phyloP scores from a whole-genome alignment of 768 basidiomycete genomes.

The Termitomyces sp. region DNA sequence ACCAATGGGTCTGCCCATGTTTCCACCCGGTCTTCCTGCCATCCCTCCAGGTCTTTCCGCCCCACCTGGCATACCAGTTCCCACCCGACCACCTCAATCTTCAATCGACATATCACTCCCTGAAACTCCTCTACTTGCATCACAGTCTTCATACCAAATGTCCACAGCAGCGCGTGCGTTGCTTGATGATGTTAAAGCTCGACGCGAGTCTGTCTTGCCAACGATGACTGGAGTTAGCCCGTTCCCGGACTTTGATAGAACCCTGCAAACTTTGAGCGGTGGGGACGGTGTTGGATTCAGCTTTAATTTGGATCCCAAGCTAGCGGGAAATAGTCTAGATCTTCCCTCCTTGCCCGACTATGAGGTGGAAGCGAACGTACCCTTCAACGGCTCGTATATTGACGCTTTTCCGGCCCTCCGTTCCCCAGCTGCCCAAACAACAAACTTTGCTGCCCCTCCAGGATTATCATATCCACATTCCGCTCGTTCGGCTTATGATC shows the following conservation, averaged over 20 bases:
- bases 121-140: constrained; percentile 45
- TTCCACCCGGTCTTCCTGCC: constrained; percentile 37
- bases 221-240: constrained; percentile 44
- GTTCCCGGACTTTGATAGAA: constrained; percentile 89
- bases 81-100: constrained; percentile 40
- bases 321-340: constrained; percentile 45
- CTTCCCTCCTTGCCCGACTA: constrained; percentile 42
- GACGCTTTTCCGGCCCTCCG: constrained; percentile 68
- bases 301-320: constrained; percentile 80
- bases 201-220: constrained; percentile 53
- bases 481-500: constrained; percentile 52
- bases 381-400: constrained; percentile 60
- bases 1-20: constrained; percentile 21
- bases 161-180: constrained; percentile 81
- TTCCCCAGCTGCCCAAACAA: constrained; percentile 21
- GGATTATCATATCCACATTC: constrained; percentile 45
- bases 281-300: constrained; percentile 72
- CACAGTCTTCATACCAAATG: constrained; percentile 74
- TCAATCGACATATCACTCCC: constrained; percentile 40
- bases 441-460: constrained; percentile 43
- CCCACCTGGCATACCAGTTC: constrained; percentile 61
- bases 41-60: constrained; percentile 48
- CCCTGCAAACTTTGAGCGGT: constrained; percentile 63
- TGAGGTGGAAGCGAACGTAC: constrained; percentile 44
- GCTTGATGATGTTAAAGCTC: constrained; percentile 75